These are phyloP conservation scores for Leccinum aurantiacum DNA, from an alignment of 768 basidiomycete species.

Conservation along the genomic window DNA sequence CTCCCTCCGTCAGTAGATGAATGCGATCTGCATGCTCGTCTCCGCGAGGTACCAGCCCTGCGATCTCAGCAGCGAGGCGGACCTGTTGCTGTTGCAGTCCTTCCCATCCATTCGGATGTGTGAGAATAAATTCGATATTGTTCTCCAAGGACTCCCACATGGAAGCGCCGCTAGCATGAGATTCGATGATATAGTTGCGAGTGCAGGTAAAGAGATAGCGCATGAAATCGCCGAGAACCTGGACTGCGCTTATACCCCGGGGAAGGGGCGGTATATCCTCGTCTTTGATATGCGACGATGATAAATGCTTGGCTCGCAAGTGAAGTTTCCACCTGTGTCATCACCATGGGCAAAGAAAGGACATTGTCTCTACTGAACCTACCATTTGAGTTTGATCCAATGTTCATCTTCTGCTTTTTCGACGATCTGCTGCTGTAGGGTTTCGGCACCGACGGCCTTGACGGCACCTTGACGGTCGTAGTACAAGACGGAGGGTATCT, in stretches of 20 bases:
- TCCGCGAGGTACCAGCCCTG: constrained; percentile 24
- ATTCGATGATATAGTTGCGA: constrained; percentile 22
- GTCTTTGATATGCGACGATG: constrained; percentile 25
- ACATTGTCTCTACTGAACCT: background rate
- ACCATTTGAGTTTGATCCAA: constrained; percentile 45
- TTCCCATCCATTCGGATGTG: constrained; percentile 36
- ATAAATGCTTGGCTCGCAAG: constrained; percentile 31
- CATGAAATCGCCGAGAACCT: constrained; percentile 31
- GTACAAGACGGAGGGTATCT: constrained; percentile 49
- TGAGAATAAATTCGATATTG: constrained; percentile 24
- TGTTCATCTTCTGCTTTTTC: constrained; percentile 39
- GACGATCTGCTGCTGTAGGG: constrained; percentile 34
- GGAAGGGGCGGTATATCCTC: constrained; percentile 29
- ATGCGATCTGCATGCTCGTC: constrained; percentile 16
- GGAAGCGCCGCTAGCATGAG: constrained; percentile 27
- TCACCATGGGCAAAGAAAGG: background rate
- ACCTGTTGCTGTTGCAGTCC: constrained; percentile 31
- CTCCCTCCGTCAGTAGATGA: constrained; percentile 29
- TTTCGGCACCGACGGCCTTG: constrained; percentile 46
- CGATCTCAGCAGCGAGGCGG: constrained; percentile 24
- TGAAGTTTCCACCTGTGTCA: constrained; percentile 35
- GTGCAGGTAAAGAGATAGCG: constrained; percentile 26
- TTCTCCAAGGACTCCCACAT: constrained; percentile 28
- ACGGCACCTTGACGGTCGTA: constrained; percentile 43
- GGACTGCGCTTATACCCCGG: constrained; percentile 16